Percentiles rank a stretch among this genome's conserved stretches.
Evolutionary conservation across 106 monocot genomes (phyloP).

Genomic region (Dendrobium catenatum): DNA sequence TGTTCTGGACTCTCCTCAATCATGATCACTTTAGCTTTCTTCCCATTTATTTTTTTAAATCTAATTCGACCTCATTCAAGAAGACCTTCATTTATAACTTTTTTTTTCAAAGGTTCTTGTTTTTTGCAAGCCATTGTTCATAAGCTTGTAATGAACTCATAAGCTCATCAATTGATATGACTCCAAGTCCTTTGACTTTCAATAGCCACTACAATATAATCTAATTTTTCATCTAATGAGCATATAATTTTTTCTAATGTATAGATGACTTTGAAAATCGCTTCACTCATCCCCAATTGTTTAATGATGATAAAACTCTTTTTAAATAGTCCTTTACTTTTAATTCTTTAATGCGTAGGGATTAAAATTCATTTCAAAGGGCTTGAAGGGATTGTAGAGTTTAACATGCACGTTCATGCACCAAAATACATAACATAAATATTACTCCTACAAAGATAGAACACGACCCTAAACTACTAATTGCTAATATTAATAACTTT

Average conservation of each 20-base stretch:
- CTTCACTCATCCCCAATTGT: background rate
- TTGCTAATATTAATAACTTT: no score
- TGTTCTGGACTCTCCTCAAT: no score
- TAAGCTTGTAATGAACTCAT: background rate
- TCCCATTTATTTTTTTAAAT: no score
- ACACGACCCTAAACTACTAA: no score
- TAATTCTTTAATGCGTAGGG: background rate
- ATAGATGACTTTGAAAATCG: background rate
- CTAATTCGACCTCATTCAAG: no score
- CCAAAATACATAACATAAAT: no score
- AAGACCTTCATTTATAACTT: background rate
- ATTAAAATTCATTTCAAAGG: background rate
- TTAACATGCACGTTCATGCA: no score
- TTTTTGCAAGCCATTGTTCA: background rate
- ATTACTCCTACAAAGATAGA: no score
- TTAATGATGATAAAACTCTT: background rate
- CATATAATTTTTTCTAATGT: background rate
- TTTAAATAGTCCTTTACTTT: background rate
- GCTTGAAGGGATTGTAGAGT: background rate
- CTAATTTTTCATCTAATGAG: background rate
- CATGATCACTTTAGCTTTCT: no score
- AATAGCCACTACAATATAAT: background rate
- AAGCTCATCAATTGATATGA: constrained; percentile 4
- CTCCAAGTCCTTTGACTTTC: background rate
- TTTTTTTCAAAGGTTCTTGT: background rate